Conservation (phyloP, 2,329 filamentous ascomycete genomes). For the Aquanectria penicillioides region DNA sequence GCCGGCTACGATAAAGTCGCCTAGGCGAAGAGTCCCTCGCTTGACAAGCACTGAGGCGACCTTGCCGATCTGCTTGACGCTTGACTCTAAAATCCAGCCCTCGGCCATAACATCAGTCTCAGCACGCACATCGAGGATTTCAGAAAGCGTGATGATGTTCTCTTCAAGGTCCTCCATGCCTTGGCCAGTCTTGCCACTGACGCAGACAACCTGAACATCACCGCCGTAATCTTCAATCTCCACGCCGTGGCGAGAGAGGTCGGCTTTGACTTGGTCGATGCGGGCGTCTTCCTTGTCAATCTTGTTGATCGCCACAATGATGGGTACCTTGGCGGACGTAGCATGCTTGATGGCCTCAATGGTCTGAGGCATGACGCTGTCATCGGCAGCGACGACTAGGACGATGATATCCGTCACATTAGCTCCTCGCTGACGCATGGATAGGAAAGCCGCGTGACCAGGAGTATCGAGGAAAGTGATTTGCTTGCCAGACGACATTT, state of each 20-base stretch:
- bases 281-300: constrained; percentile 88
- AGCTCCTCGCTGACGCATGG: constrained; percentile 94
- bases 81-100: constrained; percentile 93
- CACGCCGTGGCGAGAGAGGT: constrained; percentile 83
- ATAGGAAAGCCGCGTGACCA: constrained; percentile 93
- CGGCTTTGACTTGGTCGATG: constrained; percentile 85
- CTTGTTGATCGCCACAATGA: constrained; percentile 98
- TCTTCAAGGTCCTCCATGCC: constrained; percentile 95
- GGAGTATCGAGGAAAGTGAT: constrained; percentile 98
- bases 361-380: constrained; percentile 97
- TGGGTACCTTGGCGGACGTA: constrained; percentile 84
- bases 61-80: constrained; percentile 84
- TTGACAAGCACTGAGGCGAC: constrained; percentile 90
- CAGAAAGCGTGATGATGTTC: constrained; percentile 84
- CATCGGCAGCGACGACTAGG: constrained; percentile 93
- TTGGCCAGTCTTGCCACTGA: constrained; percentile 92
- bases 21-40: constrained; percentile 82
- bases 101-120: constrained; percentile 81
- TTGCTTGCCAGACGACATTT: constrained; percentile 83
- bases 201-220: constrained; percentile 89
- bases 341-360: constrained; percentile 96
- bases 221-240: constrained; percentile 96
- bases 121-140: constrained; percentile 90
- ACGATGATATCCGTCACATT: constrained; percentile 98
- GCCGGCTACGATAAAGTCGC: constrained; percentile 88